Base-by-base conservation (phyloP, 2,329 filamentous ascomycete species). In the Fusarium clavum region DNA sequence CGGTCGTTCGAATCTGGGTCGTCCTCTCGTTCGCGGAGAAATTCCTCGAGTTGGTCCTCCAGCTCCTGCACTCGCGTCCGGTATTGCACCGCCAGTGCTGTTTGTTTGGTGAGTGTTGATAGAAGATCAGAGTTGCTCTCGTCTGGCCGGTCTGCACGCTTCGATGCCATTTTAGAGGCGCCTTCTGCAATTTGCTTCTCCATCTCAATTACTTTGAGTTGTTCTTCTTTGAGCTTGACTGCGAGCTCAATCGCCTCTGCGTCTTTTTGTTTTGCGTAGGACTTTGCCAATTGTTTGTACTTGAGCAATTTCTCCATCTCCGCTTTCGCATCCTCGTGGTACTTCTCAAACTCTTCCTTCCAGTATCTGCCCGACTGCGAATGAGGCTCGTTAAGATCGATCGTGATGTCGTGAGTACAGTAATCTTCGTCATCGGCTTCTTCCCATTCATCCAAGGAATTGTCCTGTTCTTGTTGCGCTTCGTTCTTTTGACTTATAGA, bases 221-320 rank as follows among this genome's bases (percentile, higher is more conserved):
- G 89, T 76, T 94, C 91, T 63, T 91, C 88, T 64, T 86, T 86
- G 38, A 95, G 84, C 73, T 89, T 87, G 64, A 89, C 87, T 24
- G 86, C 85, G 52, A 94, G 80, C 59, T 91, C 86, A 27, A 87
- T 85, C 24, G 91, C 90, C 78, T 94, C 90, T 20, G 85, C 83
- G 75, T 95, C 92, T 79, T 94, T 94, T 80, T 91, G 88, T 77
- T 91, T 90, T 45, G 92, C 92, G 76, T 91, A 94, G 58, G 90
- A 91, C 80, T 93, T 94, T 61, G 92, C 91, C 67, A 93, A 84
- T 76, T 92, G 88, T 82, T 94, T 93, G 83, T 94, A 94, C 76
- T 88, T 89, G 76, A 94, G 86, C 75, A 95, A 84, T 81, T 91
- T 93, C 81, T 90, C 90, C 84, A 94, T 90, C 78, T 94, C 91